These are phyloP conservation scores for Quercus berberidifolia DNA, from an alignment of 306 rosid genomes.

Conservation along the genomic window DNA sequence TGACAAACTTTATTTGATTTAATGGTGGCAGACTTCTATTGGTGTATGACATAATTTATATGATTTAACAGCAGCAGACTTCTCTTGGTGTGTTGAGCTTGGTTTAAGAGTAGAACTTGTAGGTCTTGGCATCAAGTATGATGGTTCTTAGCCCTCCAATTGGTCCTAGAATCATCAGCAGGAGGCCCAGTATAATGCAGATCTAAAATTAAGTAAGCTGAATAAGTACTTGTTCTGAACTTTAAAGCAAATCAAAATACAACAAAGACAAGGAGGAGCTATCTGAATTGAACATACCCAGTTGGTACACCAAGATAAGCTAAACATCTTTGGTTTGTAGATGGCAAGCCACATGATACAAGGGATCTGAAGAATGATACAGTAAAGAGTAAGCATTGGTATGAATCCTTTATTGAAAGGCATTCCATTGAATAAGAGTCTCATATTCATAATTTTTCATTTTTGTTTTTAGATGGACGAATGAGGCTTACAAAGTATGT, in stretches of 20 bases:
- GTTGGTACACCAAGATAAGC: conserved; percentile 59
- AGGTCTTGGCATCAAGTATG: conserved; percentile 51
- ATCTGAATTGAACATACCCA: conserved; percentile 53
- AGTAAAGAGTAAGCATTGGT: neutral
- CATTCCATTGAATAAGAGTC: neutral
- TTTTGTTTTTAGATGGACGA: neutral
- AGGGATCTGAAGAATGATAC: conserved; percentile 50
- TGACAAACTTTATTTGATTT: neutral
- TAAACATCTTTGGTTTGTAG: conserved; percentile 51
- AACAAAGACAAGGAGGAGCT: neutral
- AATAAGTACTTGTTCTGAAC: neutral
- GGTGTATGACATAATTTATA: neutral
- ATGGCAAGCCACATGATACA: conserved; percentile 67
- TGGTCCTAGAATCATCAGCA: conserved; percentile 62
- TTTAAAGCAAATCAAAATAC: neutral
- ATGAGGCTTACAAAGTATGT: conserved; percentile 54
- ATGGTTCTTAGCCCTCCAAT: conserved; percentile 61
- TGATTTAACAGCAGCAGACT: neutral
- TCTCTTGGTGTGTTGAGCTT: neutral
- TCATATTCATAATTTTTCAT: neutral
- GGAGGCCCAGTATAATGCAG: conserved; percentile 56
- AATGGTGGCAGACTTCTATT: neutral
- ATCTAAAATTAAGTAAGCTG: conserved; percentile 34
- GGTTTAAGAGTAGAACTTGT: conserved; percentile 38
- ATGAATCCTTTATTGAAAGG: neutral